Percentiles rank a stretch among this genome's conserved stretches.
Evolutionary conservation across 1,139 yeast species (phyloP).

Genomic region (Saccharomyces hybrid): DNA sequence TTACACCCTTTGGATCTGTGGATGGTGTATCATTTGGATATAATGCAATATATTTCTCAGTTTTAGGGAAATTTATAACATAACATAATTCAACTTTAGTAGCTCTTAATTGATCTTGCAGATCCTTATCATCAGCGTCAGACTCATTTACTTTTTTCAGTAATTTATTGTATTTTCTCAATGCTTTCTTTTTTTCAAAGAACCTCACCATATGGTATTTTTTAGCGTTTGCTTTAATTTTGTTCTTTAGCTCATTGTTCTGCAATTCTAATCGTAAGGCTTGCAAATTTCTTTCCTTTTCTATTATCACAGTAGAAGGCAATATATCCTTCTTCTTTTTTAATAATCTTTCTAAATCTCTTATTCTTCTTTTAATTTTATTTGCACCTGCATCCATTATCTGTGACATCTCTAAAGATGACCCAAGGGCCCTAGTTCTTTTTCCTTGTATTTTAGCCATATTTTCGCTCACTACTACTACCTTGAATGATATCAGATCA

Average conservation of each 20-base stretch:
- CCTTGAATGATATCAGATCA: background rate
- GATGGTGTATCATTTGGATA: slow-evolving; percentile 40
- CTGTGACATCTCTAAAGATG: slow-evolving; percentile 30
- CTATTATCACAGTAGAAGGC: slow-evolving; percentile 69
- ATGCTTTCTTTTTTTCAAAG: slow-evolving; percentile 83
- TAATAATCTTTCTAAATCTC: slow-evolving; percentile 73
- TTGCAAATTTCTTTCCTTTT: slow-evolving; percentile 78
- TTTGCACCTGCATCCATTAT: slow-evolving; percentile 34
- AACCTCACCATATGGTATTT: slow-evolving; percentile 92
- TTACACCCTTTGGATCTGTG: slow-evolving; percentile 19
- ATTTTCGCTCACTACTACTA: background rate
- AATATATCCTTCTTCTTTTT: slow-evolving; percentile 45
- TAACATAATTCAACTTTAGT: slow-evolving; percentile 71
- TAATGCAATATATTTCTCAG: slow-evolving; percentile 72
- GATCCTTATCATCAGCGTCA: slow-evolving; percentile 30
- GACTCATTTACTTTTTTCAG: slow-evolving; percentile 36
- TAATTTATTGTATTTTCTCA: slow-evolving; percentile 62
- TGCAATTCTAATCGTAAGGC: slow-evolving; percentile 63
- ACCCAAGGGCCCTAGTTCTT: slow-evolving; percentile 15
- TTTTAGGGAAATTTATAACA: slow-evolving; percentile 67
- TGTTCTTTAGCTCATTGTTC: slow-evolving; percentile 43
- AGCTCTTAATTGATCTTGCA: slow-evolving; percentile 47
- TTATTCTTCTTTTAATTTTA: slow-evolving; percentile 72
- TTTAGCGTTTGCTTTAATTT: slow-evolving; percentile 54
- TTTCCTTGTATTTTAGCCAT: slow-evolving; percentile 14